phyloP scores from a whole-genome alignment of 1,139 yeast species.

The Pichia sp. region DNA sequence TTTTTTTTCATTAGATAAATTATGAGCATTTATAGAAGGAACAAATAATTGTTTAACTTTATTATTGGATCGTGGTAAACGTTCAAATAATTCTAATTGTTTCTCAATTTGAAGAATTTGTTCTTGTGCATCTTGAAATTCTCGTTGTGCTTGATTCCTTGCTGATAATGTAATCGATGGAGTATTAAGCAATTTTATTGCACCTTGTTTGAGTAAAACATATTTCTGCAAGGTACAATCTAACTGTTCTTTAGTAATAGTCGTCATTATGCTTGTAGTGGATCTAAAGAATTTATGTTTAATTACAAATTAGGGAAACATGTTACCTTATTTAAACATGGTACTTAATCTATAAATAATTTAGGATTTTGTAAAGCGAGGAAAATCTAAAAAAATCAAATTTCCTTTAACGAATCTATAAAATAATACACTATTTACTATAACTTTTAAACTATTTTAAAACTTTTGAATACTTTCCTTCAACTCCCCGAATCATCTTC shows the following conservation, averaged over 20 bases:
- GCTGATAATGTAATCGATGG: slow-evolving; percentile 1
- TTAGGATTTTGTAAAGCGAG: too few relatives aligned
- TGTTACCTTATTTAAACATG: too few relatives aligned
- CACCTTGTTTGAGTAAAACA: slow-evolving; percentile 5
- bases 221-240: slow-evolving; percentile 2
- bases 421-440: not conserved
- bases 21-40: not conserved
- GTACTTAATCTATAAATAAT: too few relatives aligned
- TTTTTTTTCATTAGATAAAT: too few relatives aligned
- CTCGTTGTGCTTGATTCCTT: slow-evolving; percentile 9
- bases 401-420: too few relatives aligned
- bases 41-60: too few relatives aligned
- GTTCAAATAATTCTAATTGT: slow-evolving; percentile 5
- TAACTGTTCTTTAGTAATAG: too few relatives aligned
- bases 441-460: slow-evolving; percentile 19
- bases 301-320: too few relatives aligned
- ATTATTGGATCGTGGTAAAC: not conserved
- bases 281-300: too few relatives aligned
- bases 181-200: slow-evolving; percentile 10
- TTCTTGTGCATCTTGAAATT: slow-evolving; percentile 11
- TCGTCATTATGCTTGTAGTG: too few relatives aligned
- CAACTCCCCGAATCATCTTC: slow-evolving; percentile 59
- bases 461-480: slow-evolving; percentile 43
- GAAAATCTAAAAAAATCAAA: too few relatives aligned
- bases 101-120: slow-evolving; percentile 7